Evolutionary conservation across 768 basidiomycete species (phyloP).

Genomic region (Lactifluus piperatus): DNA sequence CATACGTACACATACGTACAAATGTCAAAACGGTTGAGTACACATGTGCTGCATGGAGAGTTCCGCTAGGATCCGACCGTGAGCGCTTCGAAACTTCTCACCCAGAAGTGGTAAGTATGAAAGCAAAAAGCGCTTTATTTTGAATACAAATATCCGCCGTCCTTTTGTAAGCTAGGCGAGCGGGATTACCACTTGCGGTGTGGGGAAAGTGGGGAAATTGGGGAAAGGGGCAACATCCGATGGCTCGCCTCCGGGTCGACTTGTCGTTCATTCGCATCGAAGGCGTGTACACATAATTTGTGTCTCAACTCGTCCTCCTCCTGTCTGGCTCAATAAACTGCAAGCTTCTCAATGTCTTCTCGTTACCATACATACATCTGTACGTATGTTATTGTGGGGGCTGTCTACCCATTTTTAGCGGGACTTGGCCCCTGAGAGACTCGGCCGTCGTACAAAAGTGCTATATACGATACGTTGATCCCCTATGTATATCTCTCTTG

Average conservation of each 20-base stretch:
- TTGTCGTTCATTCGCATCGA: background rate
- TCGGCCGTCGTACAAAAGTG: background rate
- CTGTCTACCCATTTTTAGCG: too few species aligned
- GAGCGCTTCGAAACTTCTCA: background rate
- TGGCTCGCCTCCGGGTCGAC: background rate
- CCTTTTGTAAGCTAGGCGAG: background rate
- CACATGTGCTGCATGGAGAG: background rate
- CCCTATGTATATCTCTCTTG: background rate
- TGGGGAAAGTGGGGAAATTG: constrained; percentile 7
- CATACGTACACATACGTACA: background rate
- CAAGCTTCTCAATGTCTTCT: background rate
- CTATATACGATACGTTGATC: background rate
- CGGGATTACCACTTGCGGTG: constrained; percentile 4
- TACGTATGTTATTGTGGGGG: background rate
- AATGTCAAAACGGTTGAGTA: background rate
- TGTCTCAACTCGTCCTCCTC: background rate
- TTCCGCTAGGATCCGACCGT: constrained; percentile 5
- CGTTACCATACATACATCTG: background rate
- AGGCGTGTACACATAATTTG: background rate
- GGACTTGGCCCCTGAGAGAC: background rate
- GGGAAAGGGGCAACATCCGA: background rate
- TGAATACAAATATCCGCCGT: background rate
- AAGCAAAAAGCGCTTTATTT: background rate
- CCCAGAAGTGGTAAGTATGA: background rate
- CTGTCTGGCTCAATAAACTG: background rate